A percentile compares a stretch with the other conserved stretches of the same genome.
These are phyloP conservation scores for Phlebiopsis flavidoalba DNA, from an alignment of 768 basidiomycete genomes.

Conservation along the genomic window DNA sequence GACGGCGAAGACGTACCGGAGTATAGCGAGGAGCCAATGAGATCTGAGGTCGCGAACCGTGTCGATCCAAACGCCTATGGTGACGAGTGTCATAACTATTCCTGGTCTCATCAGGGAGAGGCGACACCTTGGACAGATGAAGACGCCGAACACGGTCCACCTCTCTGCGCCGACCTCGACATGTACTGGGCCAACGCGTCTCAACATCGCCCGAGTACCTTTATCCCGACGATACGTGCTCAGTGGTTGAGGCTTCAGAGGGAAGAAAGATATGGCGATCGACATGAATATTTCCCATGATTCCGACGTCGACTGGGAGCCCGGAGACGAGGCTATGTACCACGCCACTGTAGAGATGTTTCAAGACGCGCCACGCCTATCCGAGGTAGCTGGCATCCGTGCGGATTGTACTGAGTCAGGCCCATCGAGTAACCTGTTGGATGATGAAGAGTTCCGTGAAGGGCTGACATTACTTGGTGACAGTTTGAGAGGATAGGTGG, in stretches of 20 bases:
- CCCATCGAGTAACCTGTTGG: background rate
- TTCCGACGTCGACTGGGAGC: background rate
- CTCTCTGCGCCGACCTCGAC: slow-evolving; percentile 4
- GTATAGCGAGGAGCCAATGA: too few species aligned
- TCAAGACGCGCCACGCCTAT: background rate
- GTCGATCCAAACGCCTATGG: background rate
- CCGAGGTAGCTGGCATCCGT: background rate
- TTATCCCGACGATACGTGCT: background rate
- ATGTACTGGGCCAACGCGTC: background rate
- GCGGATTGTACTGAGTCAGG: background rate
- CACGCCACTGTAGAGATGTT: background rate
- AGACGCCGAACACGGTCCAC: background rate
- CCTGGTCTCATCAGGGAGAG: background rate
- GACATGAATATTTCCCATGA: background rate
- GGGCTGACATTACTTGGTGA: background rate
- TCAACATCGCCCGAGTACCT: background rate
- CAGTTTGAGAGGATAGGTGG: background rate
- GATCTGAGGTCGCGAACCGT: too few species aligned
- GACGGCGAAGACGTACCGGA: background rate
- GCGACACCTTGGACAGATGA: background rate
- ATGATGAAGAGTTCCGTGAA: background rate
- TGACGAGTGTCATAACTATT: background rate
- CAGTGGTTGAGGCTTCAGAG: too few species aligned
- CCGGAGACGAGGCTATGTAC: background rate
- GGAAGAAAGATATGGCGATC: background rate